Base-by-base conservation (phyloP, 2,329 filamentous ascomycete genomes). In the Penicillium sp. region DNA sequence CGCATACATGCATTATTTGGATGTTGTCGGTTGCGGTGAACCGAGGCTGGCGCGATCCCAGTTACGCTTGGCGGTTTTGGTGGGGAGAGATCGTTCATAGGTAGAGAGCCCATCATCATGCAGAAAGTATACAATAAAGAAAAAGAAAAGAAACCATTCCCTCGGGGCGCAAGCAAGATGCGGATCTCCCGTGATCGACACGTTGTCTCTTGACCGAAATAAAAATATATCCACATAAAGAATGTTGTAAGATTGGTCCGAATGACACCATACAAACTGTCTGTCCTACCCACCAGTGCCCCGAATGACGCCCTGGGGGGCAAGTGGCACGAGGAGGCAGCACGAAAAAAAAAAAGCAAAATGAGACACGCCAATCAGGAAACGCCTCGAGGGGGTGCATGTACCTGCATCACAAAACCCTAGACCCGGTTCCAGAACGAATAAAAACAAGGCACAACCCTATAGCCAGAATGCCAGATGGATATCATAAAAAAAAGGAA, bases 171-270 rank as follows among this genome's bases (percentile, higher is more conserved):
- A 46, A 46, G 10, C 24, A 52, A 21, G n/a, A 36, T 39, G 56
- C 46, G 48, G 56, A 59, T 59, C 56, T 59, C 56, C 56, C 56
- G 56, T 57, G 56, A 59, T 59, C 56, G 56, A 24, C 56, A 39
- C 13, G 30, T 21, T 23, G 39, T 43, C 39, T 32, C 27, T 40
- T 32, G 45, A 44, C 34, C 39, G 26, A 18, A 20, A 21, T 15
- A 8, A 37, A 30, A 23, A 15, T 24, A 34, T 13, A 32, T 42
- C 10, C 8, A 27, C 24, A 27, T 6, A 41, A 24, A 30, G 42
- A 39, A 48, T 49, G 49, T 53, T 52, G 46, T 56, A 36, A 58
- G 49, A 56, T 57, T 52, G 42, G 51, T 44, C 49, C 46, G 15
- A 44, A 53, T 59, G 47, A 58, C 53, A 48, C 53, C 46, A 42